phyloP scores from a whole-genome alignment of 2,329 filamentous ascomycete species.

The Calonectria pseudoturangicola region DNA sequence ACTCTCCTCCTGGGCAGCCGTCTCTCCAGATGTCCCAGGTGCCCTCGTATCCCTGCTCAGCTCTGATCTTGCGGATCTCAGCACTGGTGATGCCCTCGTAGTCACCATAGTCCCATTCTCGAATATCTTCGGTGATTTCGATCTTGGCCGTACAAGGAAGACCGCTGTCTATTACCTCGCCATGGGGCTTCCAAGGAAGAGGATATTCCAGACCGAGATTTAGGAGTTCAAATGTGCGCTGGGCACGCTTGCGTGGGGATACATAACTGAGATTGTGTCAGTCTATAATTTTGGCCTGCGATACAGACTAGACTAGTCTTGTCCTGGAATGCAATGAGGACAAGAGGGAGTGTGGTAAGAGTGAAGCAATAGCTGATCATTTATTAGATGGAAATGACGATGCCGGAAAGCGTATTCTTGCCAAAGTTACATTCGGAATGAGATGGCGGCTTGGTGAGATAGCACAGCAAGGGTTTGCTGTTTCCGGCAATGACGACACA shows the following conservation, averaged over 20 bases:
- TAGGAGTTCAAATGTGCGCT: slow-evolving; percentile 92
- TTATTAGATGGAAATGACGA: background rate
- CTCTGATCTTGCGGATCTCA: slow-evolving; percentile 77
- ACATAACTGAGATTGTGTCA: slow-evolving; percentile 77
- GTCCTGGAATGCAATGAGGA: slow-evolving; percentile 6
- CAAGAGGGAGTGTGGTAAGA: background rate
- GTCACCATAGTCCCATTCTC: slow-evolving; percentile 91
- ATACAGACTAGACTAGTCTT: slow-evolving; percentile 3
- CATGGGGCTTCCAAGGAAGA: slow-evolving; percentile 81
- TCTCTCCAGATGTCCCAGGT: slow-evolving; percentile 93
- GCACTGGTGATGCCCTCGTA: slow-evolving; percentile 88
- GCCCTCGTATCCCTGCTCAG: slow-evolving; percentile 72
- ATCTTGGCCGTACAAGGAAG: slow-evolving; percentile 76
- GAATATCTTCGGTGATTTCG: slow-evolving; percentile 81
- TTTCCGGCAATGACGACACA: slow-evolving; percentile 20
- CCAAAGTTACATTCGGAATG: slow-evolving; percentile 25
- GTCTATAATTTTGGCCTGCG: background rate
- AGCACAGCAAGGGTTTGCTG: slow-evolving; percentile 14
- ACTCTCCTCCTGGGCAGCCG: slow-evolving; percentile 90
- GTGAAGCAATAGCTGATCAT: background rate
- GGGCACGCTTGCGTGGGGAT: slow-evolving; percentile 88
- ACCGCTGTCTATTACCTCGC: slow-evolving; percentile 58
- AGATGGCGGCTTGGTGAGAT: slow-evolving; percentile 7
- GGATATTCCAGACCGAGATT: slow-evolving; percentile 80
- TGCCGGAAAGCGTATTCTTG: background rate